A percentile compares a stretch with the other conserved stretches of the same genome.
Conservation (phyloP, 345 rosid genomes). For the Gossypium rotundifolium region DNA sequence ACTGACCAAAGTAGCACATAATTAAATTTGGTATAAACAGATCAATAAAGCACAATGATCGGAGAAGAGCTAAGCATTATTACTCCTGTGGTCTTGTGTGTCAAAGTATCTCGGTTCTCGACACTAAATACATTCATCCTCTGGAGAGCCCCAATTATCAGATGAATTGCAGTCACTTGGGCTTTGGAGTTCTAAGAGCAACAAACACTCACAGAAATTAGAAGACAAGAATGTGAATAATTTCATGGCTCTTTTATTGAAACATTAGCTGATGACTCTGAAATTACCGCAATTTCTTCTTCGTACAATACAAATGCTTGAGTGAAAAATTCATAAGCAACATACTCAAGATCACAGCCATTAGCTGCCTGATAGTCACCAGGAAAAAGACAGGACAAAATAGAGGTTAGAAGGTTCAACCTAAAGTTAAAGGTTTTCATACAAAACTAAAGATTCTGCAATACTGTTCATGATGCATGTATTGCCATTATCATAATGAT, state of each 20-base stretch:
- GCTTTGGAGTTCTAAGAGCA: constrained; percentile 68
- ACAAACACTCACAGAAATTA: neutral
- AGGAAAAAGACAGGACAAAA: constrained; percentile 12
- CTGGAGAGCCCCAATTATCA: constrained; percentile 80
- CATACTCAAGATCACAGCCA: constrained; percentile 72
- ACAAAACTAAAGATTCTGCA: neutral
- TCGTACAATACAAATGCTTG: constrained; percentile 79
- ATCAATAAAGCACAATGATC: neutral
- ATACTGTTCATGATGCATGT: neutral
- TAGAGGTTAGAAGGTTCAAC: constrained; percentile 5
- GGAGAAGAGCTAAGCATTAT: constrained; percentile 13
- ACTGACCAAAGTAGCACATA: constrained; percentile 36
- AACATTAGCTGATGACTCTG: neutral
- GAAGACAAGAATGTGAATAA: neutral
- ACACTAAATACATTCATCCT: constrained; percentile 81
- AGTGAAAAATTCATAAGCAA: constrained; percentile 79
- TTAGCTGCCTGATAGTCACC: constrained; percentile 58
- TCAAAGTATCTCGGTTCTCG: constrained; percentile 85
- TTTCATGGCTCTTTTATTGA: neutral
- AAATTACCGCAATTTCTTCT: constrained; percentile 78
- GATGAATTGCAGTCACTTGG: constrained; percentile 79
- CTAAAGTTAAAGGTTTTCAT: neutral
- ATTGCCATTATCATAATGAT: neutral
- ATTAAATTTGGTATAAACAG: constrained; percentile 5
- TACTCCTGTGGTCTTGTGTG: constrained; percentile 96